phyloP scores from a whole-genome alignment of 75 land plant species.

The Selaginella tamariscina region DNA sequence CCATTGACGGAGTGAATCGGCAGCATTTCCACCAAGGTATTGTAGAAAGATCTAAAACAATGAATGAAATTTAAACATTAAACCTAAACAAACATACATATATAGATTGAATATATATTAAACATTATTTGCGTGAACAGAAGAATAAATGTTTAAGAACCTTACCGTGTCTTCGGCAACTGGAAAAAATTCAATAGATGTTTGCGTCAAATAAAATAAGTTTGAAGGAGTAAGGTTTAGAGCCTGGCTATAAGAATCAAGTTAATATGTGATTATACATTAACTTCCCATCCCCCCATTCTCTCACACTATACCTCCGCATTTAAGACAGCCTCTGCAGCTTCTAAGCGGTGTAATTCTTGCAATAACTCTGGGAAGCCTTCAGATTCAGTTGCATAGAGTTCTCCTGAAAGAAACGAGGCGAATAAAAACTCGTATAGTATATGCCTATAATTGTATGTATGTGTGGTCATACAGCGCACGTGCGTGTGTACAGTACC shows the following conservation, averaged over 20 bases:
- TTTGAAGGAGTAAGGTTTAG: no score
- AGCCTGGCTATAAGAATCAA: no score
- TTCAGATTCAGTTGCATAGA: constrained; percentile 17
- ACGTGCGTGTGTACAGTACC: constrained; percentile 10
- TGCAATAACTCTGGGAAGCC: constrained; percentile 15
- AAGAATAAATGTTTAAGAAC: background rate
- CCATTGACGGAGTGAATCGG: background rate
- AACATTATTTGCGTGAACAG: no score
- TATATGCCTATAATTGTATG: no score
- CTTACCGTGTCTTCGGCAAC: background rate
- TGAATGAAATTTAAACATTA: background rate
- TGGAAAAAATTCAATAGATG: background rate
- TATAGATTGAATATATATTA: no score
- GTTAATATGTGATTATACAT: no score
- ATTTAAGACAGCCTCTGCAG: constrained; percentile 17
- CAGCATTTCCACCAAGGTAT: background rate
- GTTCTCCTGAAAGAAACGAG: constrained; percentile 15
- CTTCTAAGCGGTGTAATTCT: constrained; percentile 16
- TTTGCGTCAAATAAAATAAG: no score
- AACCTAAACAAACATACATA: no score
- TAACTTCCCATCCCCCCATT: no score
- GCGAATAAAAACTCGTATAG: background rate
- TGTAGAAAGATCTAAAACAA: background rate
- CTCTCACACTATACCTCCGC: constrained; percentile 9
- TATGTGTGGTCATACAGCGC: no score